Conservation (phyloP, 306 rosid species). For the Hylodesmum podocarpum region DNA sequence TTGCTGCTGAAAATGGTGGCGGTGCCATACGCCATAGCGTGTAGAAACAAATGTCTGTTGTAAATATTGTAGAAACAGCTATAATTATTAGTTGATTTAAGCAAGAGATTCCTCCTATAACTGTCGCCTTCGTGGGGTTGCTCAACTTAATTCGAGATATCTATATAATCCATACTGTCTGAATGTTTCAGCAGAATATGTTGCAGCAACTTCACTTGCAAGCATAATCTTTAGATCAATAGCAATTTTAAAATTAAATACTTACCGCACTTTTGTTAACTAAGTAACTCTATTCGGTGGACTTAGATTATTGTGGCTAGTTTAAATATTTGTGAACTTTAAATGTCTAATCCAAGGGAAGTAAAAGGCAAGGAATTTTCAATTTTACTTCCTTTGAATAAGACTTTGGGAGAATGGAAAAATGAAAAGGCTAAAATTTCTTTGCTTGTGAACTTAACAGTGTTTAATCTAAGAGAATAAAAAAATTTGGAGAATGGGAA, state of each 20-base stretch:
- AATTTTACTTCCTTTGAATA: background rate
- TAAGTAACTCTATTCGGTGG: background rate
- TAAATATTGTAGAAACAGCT: constrained; percentile 35
- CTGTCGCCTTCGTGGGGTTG: background rate
- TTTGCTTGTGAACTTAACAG: too few species aligned
- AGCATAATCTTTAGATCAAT: background rate
- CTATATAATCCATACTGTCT: background rate
- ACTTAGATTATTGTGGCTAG: background rate
- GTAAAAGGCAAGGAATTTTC: background rate
- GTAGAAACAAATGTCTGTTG: constrained; percentile 10
- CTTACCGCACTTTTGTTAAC: background rate
- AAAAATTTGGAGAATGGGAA: background rate
- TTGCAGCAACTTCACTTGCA: background rate
- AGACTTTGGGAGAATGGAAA: background rate
- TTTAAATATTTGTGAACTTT: background rate
- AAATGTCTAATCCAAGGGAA: background rate
- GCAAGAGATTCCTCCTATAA: background rate
- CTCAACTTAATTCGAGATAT: background rate
- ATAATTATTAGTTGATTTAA: background rate
- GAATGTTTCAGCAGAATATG: background rate
- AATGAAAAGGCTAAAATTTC: background rate
- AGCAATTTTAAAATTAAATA: background rate
- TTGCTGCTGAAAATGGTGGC: constrained; percentile 26
- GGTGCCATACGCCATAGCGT: background rate
- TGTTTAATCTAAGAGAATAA: too few species aligned